Base-by-base conservation (phyloP, 1,284 basidiomycete genomes). In the Cystobasidium sp. region DNA sequence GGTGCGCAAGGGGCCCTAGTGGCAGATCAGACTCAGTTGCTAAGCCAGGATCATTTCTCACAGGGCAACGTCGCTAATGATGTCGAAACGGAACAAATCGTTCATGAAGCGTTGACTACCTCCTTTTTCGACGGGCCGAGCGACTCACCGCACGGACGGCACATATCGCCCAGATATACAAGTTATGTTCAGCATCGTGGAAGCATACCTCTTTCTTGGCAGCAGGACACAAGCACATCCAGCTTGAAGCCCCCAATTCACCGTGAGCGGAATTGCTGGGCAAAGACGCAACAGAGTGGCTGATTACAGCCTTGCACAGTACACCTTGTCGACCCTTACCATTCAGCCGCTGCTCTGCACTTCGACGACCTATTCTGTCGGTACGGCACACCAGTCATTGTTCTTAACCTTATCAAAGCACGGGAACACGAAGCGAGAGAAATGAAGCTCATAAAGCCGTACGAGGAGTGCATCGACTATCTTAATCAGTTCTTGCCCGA, bases 61-160 rank as follows among this genome's bases (percentile, higher is more conserved):
- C 78, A 95, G 91, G 97, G 97, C 1, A 93, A 97, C 80, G 97
- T 99, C 1, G 97, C 96, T 0, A 99, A 99, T 80, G 97, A 99
- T 83, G 97, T 99, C 1, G 97, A 99, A 83, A 98, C 95, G 0
- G 97, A 99, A 80, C 97, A 99, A 81, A 97, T 99, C 67, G 95
- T 99, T 0, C 93, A 91, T 3, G 96, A 99, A 81, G 92, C 93
- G 0, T 83, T 95, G 7, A 96, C 94, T 0, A 99, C 94, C 0
- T 88, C 94, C 80, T 92, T 76, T 81, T 92, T 53, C 63, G 71
- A 46, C 47, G 61, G 37, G 63, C 68, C 68, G 39, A 77, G 61
- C 44, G 58, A 41, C 65, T 75, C 49, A 53, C 43, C 68, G 66
- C 41, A 62, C 52, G 66, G 44, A 14, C 43, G 73, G 31, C 49